Percentiles rank a stretch among this genome's conserved stretches.
phyloP scores from a whole-genome alignment of 306 rosid species.

The Prinsepia uniflora region DNA sequence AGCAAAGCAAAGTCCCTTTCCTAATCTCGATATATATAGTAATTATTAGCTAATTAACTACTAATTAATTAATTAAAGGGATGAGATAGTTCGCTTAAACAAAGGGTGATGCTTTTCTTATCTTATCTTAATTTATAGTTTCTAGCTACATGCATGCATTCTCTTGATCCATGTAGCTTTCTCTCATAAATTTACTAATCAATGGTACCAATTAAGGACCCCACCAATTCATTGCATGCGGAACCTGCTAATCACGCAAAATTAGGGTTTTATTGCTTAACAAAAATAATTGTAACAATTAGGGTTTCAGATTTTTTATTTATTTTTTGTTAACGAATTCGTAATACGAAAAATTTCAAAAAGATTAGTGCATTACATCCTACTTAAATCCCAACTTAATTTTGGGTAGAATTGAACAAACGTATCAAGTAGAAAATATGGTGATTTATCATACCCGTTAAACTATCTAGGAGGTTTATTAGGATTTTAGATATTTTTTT shows the following conservation, averaged over 20 bases:
- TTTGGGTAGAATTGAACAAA: no score
- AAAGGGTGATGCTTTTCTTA: conserved; percentile 10
- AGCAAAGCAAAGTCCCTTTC: conserved; percentile 4
- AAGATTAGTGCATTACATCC: no score
- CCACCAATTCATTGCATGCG: background rate
- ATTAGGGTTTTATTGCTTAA: background rate
- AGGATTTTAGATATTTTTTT: no score
- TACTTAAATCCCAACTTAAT: no score
- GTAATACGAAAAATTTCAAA: no score
- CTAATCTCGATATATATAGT: conserved; percentile 4
- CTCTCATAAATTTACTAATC: background rate
- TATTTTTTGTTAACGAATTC: no score
- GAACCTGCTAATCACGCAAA: background rate
- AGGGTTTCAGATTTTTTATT: background rate
- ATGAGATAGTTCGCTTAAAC: background rate
- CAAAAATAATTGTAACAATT: background rate
- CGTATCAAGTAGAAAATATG: no score
- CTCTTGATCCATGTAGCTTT: conserved; percentile 25
- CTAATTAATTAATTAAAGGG: no score
- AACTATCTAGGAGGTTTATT: no score
- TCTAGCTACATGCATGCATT: background rate
- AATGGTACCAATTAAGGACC: conserved; percentile 8
- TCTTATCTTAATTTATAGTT: background rate
- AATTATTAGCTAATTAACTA: background rate
- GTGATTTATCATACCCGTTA: no score